Conservation (phyloP, 129 eudicot genomes). For the Heracleum sosnowskyi region DNA sequence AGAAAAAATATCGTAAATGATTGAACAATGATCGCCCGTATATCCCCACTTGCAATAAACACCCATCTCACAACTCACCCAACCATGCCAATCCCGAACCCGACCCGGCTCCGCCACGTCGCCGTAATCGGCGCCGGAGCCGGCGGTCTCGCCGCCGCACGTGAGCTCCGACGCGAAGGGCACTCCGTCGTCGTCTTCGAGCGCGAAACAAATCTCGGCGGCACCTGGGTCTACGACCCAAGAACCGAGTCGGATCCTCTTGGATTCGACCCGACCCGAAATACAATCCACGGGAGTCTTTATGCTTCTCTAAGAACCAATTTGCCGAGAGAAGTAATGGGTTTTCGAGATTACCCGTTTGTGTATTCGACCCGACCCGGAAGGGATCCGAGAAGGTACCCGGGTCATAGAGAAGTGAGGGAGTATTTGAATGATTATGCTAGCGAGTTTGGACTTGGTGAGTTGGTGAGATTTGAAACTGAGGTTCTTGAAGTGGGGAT, state of each 20-base stretch:
- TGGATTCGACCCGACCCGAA: slow-evolving; percentile 46
- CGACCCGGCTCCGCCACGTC: slow-evolving; percentile 25
- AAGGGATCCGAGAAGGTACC: slow-evolving; percentile 81
- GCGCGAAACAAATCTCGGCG: slow-evolving; percentile 46
- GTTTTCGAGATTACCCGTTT: slow-evolving; percentile 73
- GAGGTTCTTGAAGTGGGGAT: slow-evolving; percentile 56
- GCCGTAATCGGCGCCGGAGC: slow-evolving; percentile 98
- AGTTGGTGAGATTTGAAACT: slow-evolving; percentile 51
- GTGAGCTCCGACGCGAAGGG: slow-evolving; percentile 75
- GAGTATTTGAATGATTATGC: slow-evolving; percentile 62
- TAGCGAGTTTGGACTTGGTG: slow-evolving; percentile 46
- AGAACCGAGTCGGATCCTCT: slow-evolving; percentile 60
- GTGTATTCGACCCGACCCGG: slow-evolving; percentile 27
- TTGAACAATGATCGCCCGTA: neutral
- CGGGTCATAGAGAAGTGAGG: slow-evolving; percentile 78
- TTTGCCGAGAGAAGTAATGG: slow-evolving; percentile 83
- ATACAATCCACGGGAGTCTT: slow-evolving; percentile 53
- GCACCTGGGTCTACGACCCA: slow-evolving; percentile 69
- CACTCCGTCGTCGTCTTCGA: slow-evolving; percentile 81
- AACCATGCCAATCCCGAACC: neutral
- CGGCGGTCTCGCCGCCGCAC: slow-evolving; percentile 75
- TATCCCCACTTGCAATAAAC: neutral
- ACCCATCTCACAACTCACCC: neutral
- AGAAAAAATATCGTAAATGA: neutral
- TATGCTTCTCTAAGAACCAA: slow-evolving; percentile 80